Base-by-base conservation (phyloP, 768 basidiomycete genomes). In the Hortiboletus campestris region DNA sequence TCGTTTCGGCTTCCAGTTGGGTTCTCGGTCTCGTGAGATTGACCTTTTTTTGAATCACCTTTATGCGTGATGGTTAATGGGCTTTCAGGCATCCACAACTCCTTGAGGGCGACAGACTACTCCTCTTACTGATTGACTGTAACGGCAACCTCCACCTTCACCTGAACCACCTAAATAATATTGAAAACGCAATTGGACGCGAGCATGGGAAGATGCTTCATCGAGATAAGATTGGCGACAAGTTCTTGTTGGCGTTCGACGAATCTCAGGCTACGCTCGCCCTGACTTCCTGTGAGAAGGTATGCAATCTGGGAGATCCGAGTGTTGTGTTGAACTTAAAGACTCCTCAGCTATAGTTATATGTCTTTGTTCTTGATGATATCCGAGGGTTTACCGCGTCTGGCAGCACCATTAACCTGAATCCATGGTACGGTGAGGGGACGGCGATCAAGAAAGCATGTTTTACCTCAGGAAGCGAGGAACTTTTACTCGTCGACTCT, bases 401-500 rank as follows among this genome's bases (percentile, higher is more conserved):
- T 55, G 81, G 81, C 0, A 74, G 67, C 36, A 49, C 75, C 1
- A 65, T 82, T 12, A 75, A 77, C 46, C 70, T 85, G 3, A 56
- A 55, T 13, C 59, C 67, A 2, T 85, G 83, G 84, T 83, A 80
- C 56, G 56, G 65, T n/a, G 58, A 65, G 1, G 70, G 70, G 19
- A 53, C 63, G n/a, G 50, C 57, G 6, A 73, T 84, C 31, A 60
- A 56, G 19, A 70, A 73, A 36, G 70, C 75, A 0, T 72, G 75
- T 43, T 83, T 85, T 57, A 69, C 83, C 2, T 67, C 67, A 28
- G 80, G 81, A 6, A 76, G 65, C 32, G 84, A 85, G 51, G 84
- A 85, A 42, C 55, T 85, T 20, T 59, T 82, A 0, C 65, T 85
- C 0, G 64, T 84, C 13, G 84, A 85, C 52, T 72, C 73, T 4